phyloP scores from a whole-genome alignment of 257 asterid species.

The Solanum dulcamara region DNA sequence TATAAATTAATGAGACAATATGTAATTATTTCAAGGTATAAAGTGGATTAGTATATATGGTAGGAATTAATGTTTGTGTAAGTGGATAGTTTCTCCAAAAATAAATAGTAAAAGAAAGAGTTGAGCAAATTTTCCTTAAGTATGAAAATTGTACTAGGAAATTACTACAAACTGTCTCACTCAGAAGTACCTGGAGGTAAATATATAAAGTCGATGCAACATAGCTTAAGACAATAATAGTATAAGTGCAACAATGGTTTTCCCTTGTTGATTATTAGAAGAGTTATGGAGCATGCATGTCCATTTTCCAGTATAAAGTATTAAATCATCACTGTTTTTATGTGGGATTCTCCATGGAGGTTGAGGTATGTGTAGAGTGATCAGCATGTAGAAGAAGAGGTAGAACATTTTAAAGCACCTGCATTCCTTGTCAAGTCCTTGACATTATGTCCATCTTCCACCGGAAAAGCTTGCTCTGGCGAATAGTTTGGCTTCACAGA shows the following conservation, averaged over 20 bases:
- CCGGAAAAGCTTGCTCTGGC: constrained; percentile 47
- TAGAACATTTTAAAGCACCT: constrained; percentile 56
- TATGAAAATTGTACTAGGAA: neutral
- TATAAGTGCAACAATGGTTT: neutral
- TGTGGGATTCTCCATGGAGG: neutral
- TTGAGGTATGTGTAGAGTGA: neutral
- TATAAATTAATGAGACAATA: too few relatives aligned
- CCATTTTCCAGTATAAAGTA: neutral
- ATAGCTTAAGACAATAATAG: neutral
- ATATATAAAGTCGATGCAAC: neutral
- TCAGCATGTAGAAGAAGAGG: constrained; percentile 27
- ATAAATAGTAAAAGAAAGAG: too few relatives aligned
- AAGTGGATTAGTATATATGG: too few relatives aligned
- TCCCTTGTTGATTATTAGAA: neutral
- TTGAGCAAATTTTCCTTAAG: too few relatives aligned
- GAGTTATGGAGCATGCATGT: neutral
- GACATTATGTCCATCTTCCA: constrained; percentile 37
- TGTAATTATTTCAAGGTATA: too few relatives aligned
- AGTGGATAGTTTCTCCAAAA: too few relatives aligned
- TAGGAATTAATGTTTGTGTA: too few relatives aligned
- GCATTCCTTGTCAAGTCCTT: constrained; percentile 49
- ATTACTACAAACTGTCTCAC: neutral
- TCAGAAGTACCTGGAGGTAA: neutral
- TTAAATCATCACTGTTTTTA: neutral
- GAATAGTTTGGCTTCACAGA: constrained; percentile 45